phyloP scores from a whole-genome alignment of 495 filamentous ascomycete genomes.

The Aspergillus mulundensis region DNA sequence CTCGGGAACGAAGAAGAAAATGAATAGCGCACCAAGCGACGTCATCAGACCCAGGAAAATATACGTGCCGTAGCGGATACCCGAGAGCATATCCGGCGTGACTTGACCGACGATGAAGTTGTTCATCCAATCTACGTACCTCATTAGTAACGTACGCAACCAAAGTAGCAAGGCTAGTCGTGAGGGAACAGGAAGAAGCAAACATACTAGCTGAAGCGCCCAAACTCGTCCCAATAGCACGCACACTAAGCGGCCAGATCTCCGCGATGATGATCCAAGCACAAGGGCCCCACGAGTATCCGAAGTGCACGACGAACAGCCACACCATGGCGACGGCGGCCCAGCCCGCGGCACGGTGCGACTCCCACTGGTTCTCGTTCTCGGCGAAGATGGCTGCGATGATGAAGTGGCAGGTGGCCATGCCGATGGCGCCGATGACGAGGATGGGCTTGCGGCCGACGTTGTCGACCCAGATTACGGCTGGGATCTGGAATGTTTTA shows the following conservation, averaged over 20 bases:
- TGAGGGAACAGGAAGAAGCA: background rate
- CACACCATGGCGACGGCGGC: conserved; percentile 54
- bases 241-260: conserved; percentile 71
- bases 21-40: conserved; percentile 53
- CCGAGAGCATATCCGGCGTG: conserved; percentile 65
- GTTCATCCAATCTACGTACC: conserved; percentile 44
- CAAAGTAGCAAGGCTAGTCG: background rate
- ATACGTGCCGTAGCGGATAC: conserved; percentile 67
- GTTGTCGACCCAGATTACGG: conserved; percentile 70
- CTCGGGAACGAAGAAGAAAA: conserved; percentile 53
- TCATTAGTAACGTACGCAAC: background rate
- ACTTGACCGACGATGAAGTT: conserved; percentile 67
- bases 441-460: conserved; percentile 73
- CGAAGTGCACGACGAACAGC: conserved; percentile 59
- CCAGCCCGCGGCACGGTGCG: conserved; percentile 63
- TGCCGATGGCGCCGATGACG: conserved; percentile 66
- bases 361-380: conserved; percentile 55
- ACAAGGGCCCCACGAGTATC: conserved; percentile 69
- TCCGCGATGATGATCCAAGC: conserved; percentile 67
- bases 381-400: conserved; percentile 41
- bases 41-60: conserved; percentile 67
- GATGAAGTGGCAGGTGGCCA: conserved; percentile 57
- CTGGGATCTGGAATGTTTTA: conserved; percentile 62
- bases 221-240: conserved; percentile 69
- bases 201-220: conserved; percentile 53